Percentiles rank a stretch among this genome's conserved stretches.
Conservation (phyloP, 2,329 filamentous ascomycete genomes). For the Fusarium odoratissimum region DNA sequence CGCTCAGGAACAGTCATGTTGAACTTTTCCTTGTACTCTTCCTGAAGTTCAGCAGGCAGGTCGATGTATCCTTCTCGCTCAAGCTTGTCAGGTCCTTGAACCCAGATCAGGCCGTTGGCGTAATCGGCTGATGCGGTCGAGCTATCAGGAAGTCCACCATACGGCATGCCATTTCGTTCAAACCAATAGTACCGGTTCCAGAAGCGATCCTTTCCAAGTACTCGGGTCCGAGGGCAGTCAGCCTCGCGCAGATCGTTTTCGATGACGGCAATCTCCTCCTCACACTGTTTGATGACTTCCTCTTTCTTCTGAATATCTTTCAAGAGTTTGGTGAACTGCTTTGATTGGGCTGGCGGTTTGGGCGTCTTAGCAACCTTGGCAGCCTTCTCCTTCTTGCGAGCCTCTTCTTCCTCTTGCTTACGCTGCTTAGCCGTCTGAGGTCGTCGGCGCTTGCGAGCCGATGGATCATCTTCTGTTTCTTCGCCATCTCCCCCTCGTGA, state of each 20-base stretch:
- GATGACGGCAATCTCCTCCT: conserved; percentile 84
- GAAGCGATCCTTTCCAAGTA: conserved; percentile 93
- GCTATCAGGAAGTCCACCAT: conserved; percentile 85
- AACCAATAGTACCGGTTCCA: conserved; percentile 99
- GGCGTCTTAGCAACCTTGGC: conserved; percentile 73
- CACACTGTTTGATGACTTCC: conserved; percentile 80
- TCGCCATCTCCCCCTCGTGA: conserved; percentile 72
- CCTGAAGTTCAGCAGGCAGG: conserved; percentile 74
- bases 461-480: conserved; percentile 77
- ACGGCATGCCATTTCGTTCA: conserved; percentile 98
- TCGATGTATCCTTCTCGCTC: conserved; percentile 90
- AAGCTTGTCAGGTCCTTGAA: conserved; percentile 92
- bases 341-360: conserved; percentile 79
- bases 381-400: conserved; percentile 67
- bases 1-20: conserved; percentile 86
- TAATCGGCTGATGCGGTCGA: conserved; percentile 90
- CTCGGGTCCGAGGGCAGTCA: conserved; percentile 88
- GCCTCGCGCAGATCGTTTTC: conserved; percentile 95
- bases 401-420: conserved; percentile 81
- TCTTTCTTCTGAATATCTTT: conserved; percentile 92
- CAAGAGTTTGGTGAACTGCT: conserved; percentile 87
- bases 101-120: conserved; percentile 94
- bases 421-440: conserved; percentile 72
- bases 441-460: conserved; percentile 66
- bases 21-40: conserved; percentile 81